Conservation (phyloP, 83 land plant species). For the Picea abies region DNA sequence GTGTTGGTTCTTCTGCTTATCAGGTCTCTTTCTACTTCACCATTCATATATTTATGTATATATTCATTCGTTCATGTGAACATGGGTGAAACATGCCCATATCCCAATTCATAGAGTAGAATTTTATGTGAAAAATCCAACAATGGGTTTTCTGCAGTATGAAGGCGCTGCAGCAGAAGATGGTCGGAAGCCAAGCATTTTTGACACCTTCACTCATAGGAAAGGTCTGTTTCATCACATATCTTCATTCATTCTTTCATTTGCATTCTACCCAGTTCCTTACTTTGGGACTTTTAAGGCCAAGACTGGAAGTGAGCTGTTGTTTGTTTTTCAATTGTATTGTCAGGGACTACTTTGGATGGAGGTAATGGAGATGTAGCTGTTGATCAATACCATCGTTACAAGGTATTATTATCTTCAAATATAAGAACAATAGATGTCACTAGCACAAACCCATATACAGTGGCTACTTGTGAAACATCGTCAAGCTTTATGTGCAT, state of each 20-base stretch:
- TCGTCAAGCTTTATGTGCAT: too few relatives aligned
- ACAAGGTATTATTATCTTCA: slow-evolving; percentile 18
- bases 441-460: too few relatives aligned
- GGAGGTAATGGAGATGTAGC: slow-evolving; percentile 41
- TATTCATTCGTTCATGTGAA: background rate
- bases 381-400: slow-evolving; percentile 28
- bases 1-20: slow-evolving; percentile 33
- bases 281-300: too few relatives aligned
- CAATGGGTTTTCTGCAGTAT: slow-evolving; percentile 16
- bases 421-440: too few relatives aligned
- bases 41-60: background rate
- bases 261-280: too few relatives aligned
- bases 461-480: too few relatives aligned
- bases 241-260: too few relatives aligned
- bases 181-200: slow-evolving; percentile 33
- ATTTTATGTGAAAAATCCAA: too few relatives aligned
- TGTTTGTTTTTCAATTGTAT: too few relatives aligned
- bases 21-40: slow-evolving; percentile 17
- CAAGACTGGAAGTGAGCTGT: background rate
- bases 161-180: slow-evolving; percentile 46
- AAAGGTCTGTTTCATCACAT: too few relatives aligned
- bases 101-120: too few relatives aligned
- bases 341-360: background rate
- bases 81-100: too few relatives aligned
- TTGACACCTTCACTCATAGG: slow-evolving; percentile 32